Evolutionary conservation across 306 rosid species (phyloP).

Genomic region (Cucurbita ficifolia): DNA sequence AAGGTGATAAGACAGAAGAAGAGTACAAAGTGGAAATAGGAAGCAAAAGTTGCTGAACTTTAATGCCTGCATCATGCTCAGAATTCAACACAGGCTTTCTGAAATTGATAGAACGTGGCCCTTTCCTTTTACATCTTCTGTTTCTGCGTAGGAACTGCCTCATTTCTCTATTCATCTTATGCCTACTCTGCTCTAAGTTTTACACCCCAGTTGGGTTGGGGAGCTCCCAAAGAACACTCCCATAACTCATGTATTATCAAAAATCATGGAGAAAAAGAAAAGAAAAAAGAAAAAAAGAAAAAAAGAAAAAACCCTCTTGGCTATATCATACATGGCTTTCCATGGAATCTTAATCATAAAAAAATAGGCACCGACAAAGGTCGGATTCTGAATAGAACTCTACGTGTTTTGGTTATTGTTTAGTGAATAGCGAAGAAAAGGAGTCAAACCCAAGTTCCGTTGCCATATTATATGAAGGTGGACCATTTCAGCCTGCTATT

Average conservation of each 20-base stretch:
- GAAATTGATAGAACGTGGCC: constrained; percentile 30
- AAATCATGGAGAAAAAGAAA: neutral
- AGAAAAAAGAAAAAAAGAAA: no score
- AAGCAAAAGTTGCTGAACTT: constrained; percentile 9
- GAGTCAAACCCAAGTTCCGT: constrained; percentile 4
- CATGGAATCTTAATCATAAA: neutral
- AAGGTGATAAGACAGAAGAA: constrained; percentile 1
- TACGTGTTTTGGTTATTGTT: neutral
- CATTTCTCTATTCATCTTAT: neutral
- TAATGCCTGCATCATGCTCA: constrained; percentile 15
- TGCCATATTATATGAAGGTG: neutral
- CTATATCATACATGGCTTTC: neutral
- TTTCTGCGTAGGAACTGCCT: neutral
- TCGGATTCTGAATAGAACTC: neutral
- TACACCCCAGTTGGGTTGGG: neutral
- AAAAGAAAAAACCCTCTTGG: neutral
- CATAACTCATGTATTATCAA: neutral
- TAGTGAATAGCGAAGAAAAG: neutral
- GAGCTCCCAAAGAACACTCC: constrained; percentile 2
- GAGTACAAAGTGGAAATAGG: constrained; percentile 14
- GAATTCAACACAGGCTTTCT: constrained; percentile 7
- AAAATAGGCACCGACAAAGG: neutral
- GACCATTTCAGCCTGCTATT: neutral
- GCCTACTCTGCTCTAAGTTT: neutral
- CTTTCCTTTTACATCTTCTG: neutral